Conservation (phyloP, 2,329 filamentous ascomycete genomes). For the Camillea tinctor region DNA sequence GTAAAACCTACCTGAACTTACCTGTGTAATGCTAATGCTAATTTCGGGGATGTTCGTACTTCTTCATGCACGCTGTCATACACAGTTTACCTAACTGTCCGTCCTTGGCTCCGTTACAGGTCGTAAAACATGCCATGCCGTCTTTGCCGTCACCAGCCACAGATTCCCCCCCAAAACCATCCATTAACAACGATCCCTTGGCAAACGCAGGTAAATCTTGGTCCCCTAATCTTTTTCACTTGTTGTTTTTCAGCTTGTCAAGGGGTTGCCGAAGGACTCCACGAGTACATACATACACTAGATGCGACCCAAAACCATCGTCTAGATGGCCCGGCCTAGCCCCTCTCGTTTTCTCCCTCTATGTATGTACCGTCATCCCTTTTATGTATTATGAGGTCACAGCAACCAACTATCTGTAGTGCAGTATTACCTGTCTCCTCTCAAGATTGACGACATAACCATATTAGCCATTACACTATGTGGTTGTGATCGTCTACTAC, state of each 20-base stretch:
- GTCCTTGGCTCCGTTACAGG: background rate
- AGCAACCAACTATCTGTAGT: background rate
- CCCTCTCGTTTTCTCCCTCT: background rate
- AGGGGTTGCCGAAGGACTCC: background rate
- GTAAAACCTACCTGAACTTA: too few species aligned
- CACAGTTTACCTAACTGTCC: background rate
- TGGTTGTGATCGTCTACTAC: background rate
- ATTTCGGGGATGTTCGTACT: background rate
- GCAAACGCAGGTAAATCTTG: background rate
- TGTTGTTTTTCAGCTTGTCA: background rate
- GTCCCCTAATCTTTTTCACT: background rate
- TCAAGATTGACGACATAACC: background rate
- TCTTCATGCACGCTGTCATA: background rate
- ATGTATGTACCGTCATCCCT: background rate
- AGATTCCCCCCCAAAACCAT: background rate
- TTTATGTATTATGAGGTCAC: background rate
- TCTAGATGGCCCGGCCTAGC: background rate
- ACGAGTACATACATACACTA: too few species aligned
- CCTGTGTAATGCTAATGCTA: too few species aligned
- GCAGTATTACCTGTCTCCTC: background rate
- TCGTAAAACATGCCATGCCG: background rate
- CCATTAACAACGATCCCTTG: background rate
- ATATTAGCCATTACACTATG: background rate
- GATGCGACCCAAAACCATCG: background rate
- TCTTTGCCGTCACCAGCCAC: constrained; percentile 1